These are phyloP conservation scores for Leishmania martiniquensis DNA, from an alignment of 208 protist species.

Conservation along the genomic window DNA sequence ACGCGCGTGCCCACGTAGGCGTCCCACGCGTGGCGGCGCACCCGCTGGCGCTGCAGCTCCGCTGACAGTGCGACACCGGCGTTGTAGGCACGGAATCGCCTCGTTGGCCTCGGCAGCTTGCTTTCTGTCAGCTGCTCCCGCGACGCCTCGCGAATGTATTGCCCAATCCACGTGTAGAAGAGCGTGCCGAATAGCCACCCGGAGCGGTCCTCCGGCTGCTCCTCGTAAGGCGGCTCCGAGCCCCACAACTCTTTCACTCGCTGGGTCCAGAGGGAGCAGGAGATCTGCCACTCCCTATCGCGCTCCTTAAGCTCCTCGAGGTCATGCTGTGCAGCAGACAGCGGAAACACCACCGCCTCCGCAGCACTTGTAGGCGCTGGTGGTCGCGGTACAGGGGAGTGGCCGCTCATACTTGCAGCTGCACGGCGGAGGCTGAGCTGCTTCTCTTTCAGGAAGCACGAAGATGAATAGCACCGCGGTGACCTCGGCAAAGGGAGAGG, in stretches of 20 bases:
- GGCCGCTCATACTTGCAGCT: neutral
- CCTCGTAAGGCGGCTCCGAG: constrained; percentile 29
- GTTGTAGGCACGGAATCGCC: neutral
- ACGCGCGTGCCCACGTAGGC: constrained; percentile 36
- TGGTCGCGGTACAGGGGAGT: neutral
- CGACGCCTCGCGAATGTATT: neutral
- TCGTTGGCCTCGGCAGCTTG: neutral
- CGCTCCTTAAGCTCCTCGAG: constrained; percentile 11
- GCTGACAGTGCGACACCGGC: constrained; percentile 19
- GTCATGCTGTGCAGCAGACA: constrained; percentile 7
- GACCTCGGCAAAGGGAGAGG: neutral
- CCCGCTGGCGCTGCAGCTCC: constrained; percentile 32
- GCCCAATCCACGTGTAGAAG: constrained; percentile 3
- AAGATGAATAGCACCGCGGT: neutral
- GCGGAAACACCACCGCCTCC: constrained; percentile 1
- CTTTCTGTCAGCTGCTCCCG: constrained; percentile 5
- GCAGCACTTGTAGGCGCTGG: neutral
- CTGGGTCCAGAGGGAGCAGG: constrained; percentile 13
- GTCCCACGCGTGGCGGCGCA: constrained; percentile 42
- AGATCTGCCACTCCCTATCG: constrained; percentile 14
- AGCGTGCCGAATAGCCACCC: constrained; percentile 25
- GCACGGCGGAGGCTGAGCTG: neutral
- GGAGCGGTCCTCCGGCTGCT: constrained; percentile 30
- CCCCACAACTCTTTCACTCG: constrained; percentile 34
- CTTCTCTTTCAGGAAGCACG: neutral